Conservation (phyloP, 768 basidiomycete genomes). For the Mycena galericulata region DNA sequence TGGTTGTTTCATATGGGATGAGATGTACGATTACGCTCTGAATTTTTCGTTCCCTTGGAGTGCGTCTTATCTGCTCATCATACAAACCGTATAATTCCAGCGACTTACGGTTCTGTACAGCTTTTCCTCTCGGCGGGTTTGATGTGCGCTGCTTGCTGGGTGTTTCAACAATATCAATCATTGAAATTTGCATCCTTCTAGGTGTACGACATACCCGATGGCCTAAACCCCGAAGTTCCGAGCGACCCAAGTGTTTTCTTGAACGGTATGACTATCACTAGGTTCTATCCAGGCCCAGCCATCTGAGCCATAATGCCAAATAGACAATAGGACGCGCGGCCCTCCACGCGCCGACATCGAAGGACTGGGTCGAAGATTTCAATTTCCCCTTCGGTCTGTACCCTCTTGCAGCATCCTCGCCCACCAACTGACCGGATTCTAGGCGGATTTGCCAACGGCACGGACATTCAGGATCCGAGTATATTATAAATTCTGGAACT, state of each 20-base stretch:
- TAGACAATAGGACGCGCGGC: constrained; percentile 65
- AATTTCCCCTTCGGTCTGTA: constrained; percentile 49
- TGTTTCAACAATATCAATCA: background rate
- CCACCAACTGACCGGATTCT: background rate
- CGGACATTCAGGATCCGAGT: constrained; percentile 23
- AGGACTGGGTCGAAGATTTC: constrained; percentile 51
- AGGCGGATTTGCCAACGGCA: constrained; percentile 10
- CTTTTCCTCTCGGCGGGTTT: constrained; percentile 21
- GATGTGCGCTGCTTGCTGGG: constrained; percentile 45
- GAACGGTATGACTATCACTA: constrained; percentile 59
- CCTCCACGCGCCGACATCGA: constrained; percentile 75
- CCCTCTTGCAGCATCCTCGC: background rate
- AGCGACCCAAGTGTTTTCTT: constrained; percentile 55
- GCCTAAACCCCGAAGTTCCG: constrained; percentile 63
- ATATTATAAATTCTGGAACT: too few relatives aligned
- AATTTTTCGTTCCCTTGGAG: constrained; percentile 79
- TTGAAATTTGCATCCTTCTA: too few relatives aligned
- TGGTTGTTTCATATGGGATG: constrained; percentile 71
- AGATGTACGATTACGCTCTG: constrained; percentile 75
- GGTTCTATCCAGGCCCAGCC: background rate
- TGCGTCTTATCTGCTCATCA: constrained; percentile 20
- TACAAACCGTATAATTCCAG: too few relatives aligned
- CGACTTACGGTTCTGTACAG: background rate
- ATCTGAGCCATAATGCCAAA: background rate
- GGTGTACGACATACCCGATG: constrained; percentile 69